A percentile compares a stretch with the other conserved stretches of the same genome.
Evolutionary conservation across 352 stramenopile genomes (phyloP).

Genomic region (Globisporangium cylindrosporum): DNA sequence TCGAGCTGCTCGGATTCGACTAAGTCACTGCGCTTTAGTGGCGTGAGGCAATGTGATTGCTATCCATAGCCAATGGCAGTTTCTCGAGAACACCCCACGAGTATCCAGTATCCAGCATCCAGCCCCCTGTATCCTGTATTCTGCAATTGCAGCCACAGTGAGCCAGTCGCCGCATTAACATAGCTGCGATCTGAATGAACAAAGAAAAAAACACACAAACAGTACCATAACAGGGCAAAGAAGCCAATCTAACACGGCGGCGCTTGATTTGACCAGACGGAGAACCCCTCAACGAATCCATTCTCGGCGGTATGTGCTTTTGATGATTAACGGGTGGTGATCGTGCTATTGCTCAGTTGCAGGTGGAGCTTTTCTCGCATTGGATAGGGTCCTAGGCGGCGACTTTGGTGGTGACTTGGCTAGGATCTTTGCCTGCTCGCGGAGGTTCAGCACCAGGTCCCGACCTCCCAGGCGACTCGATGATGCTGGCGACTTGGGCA

Average conservation of each 20-base stretch:
- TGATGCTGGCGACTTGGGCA: not conserved
- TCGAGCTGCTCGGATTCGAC: constrained; percentile 86
- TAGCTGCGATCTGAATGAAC: not conserved
- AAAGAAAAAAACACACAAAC: not conserved
- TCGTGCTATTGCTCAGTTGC: not conserved
- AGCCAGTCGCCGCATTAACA: not conserved
- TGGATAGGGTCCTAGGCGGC: not conserved
- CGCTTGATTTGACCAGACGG: not conserved
- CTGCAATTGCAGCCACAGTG: not conserved
- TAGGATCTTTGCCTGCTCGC: constrained; percentile 10
- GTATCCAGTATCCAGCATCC: not conserved
- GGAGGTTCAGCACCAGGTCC: constrained; percentile 15
- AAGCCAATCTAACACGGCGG: not conserved
- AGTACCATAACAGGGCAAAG: constrained; percentile 7
- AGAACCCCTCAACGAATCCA: not conserved
- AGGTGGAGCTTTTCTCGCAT: not conserved
- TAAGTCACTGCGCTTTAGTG: constrained; percentile 19
- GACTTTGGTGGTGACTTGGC: not conserved
- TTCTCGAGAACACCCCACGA: not conserved
- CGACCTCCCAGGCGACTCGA: constrained; percentile 11
- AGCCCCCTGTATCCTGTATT: not conserved
- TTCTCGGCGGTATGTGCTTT: not conserved
- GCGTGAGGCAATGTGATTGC: not conserved
- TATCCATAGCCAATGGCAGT: not conserved
- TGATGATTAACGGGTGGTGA: not conserved